Percentiles rank a stretch among this genome's conserved stretches.
Evolutionary conservation across 164 flowering plant species (phyloP).

Genomic region (Platanus orientalis): DNA sequence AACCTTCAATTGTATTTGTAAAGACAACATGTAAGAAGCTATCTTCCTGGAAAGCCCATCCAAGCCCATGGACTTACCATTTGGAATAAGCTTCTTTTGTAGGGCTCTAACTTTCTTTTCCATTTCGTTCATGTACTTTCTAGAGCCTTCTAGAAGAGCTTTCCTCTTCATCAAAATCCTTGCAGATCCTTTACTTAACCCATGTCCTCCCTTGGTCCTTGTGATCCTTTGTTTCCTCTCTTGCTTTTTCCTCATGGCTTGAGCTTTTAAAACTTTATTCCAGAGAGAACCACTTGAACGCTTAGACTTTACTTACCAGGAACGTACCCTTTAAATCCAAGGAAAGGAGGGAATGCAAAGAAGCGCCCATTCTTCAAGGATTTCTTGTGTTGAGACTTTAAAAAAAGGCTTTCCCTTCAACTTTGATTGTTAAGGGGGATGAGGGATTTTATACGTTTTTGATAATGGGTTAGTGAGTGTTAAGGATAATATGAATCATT

Average conservation of each 20-base stretch:
- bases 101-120: slow-evolving; percentile 43
- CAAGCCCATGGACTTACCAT: slow-evolving; percentile 33
- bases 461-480: slow-evolving; percentile 15
- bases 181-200: background rate
- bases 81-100: slow-evolving; percentile 63
- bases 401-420: too few species aligned
- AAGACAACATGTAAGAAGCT: slow-evolving; percentile 59
- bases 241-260: slow-evolving; percentile 16
- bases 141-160: slow-evolving; percentile 17
- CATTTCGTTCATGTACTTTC: slow-evolving; percentile 24
- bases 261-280: slow-evolving; percentile 15
- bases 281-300: slow-evolving; percentile 16
- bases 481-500: slow-evolving; percentile 29
- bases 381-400: too few species aligned
- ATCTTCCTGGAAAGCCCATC: slow-evolving; percentile 68
- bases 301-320: slow-evolving; percentile 13
- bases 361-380: slow-evolving; percentile 27
- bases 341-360: slow-evolving; percentile 9
- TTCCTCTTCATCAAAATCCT: slow-evolving; percentile 18
- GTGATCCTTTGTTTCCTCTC: slow-evolving; percentile 5
- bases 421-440: background rate
- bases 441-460: slow-evolving; percentile 21
- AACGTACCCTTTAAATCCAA: slow-evolving; percentile 20
- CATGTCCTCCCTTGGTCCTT: slow-evolving; percentile 3
- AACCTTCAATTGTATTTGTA: slow-evolving; percentile 56